Evolutionary conservation across 73 alveolate species (phyloP).

Genomic region (Paramecium caudatum): DNA sequence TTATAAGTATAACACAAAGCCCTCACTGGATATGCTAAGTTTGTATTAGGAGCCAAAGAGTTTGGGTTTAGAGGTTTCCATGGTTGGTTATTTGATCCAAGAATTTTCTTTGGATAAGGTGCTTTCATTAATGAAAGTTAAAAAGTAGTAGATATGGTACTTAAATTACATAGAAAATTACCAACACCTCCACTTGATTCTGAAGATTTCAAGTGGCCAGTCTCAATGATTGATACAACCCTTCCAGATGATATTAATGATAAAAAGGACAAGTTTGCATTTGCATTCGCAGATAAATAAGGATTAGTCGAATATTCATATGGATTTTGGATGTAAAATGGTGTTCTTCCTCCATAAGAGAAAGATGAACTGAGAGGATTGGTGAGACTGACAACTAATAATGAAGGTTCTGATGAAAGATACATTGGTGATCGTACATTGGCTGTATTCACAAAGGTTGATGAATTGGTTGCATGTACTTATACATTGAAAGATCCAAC

Average conservation of each 20-base stretch:
- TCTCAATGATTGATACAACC: slow-evolving; percentile 35
- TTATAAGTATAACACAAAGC: slow-evolving; percentile 19
- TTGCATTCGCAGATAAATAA: not conserved
- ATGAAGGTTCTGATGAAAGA: slow-evolving; percentile 20
- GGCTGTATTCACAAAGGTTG: not conserved
- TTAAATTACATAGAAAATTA: slow-evolving; percentile 33
- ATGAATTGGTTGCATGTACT: not conserved
- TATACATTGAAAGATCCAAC: slow-evolving; percentile 51
- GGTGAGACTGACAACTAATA: slow-evolving; percentile 27
- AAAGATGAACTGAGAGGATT: slow-evolving; percentile 19
- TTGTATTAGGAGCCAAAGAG: slow-evolving; percentile 44
- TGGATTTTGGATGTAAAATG: slow-evolving; percentile 57
- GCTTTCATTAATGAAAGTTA: slow-evolving; percentile 18
- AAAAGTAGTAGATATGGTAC: slow-evolving; percentile 53
- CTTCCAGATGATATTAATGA: not conserved
- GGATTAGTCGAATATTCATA: slow-evolving; percentile 27
- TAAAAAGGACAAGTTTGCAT: slow-evolving; percentile 26
- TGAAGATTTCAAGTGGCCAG: slow-evolving; percentile 52
- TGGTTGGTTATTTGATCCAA: slow-evolving; percentile 68
- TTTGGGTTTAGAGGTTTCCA: slow-evolving; percentile 42
- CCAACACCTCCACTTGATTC: not conserved
- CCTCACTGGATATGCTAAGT: slow-evolving; percentile 41
- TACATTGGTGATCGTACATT: slow-evolving; percentile 58
- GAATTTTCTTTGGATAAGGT: slow-evolving; percentile 47
- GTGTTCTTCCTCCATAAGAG: slow-evolving; percentile 8